These are phyloP conservation scores for Trichoderma asperellum DNA, from an alignment of 2,329 filamentous ascomycete genomes.

Conservation along the genomic window DNA sequence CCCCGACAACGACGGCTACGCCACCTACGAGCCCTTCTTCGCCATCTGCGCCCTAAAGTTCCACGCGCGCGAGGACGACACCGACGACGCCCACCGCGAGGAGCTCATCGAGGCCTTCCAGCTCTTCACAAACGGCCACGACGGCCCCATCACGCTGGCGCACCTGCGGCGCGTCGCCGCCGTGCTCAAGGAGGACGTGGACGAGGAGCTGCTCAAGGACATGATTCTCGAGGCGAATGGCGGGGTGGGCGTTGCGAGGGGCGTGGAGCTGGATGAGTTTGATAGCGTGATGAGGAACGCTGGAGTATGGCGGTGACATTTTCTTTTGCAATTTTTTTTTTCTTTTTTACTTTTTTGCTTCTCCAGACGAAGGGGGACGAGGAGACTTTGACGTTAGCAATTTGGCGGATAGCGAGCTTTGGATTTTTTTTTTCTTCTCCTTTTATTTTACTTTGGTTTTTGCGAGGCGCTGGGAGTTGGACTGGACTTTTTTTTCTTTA, in stretches of 20 bases:
- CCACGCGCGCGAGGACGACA: conserved; percentile 60
- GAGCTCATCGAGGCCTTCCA: conserved; percentile 83
- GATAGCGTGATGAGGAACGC: conserved; percentile 83
- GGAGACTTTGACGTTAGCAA: not conserved
- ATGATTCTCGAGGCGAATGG: conserved; percentile 97
- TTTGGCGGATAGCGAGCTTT: conserved; percentile 3
- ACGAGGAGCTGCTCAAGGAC: conserved; percentile 81
- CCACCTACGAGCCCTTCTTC: conserved; percentile 80
- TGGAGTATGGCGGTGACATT: conserved; percentile 71
- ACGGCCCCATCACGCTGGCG: conserved; percentile 71
- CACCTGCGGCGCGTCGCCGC: conserved; percentile 79
- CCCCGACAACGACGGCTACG: conserved; percentile 76
- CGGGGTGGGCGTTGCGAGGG: conserved; percentile 69
- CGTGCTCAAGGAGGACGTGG: conserved; percentile 80
- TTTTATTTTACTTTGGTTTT: not conserved
- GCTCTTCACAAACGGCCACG: conserved; percentile 69
- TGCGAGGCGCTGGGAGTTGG: conserved; percentile 19
- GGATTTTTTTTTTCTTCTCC: not conserved
- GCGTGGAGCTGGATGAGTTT: conserved; percentile 80
- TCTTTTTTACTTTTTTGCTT: not conserved
- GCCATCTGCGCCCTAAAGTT: conserved; percentile 87
- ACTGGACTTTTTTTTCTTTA: not conserved
- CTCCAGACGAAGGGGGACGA: not conserved
- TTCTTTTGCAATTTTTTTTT: not conserved
- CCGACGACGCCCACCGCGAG: conserved; percentile 57